phyloP scores from a whole-genome alignment of 225 moss, liverwort and hornwort species.

The Polytrichum formosum region DNA sequence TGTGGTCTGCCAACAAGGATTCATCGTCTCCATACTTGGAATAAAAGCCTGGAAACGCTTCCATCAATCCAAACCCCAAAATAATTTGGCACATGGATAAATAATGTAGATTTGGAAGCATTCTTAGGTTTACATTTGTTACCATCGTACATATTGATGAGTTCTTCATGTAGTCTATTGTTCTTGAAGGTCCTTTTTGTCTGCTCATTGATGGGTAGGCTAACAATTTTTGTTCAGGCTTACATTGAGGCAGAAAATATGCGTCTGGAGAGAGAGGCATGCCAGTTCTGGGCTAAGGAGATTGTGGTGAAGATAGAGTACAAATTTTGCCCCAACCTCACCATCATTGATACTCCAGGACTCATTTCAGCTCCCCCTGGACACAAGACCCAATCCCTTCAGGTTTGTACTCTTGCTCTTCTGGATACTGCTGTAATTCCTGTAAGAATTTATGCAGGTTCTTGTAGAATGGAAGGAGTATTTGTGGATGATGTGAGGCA shows the following conservation, averaged over 20 bases:
- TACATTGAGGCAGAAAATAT: slow-evolving; percentile 88
- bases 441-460: background rate
- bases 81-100: background rate
- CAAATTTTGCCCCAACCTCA: slow-evolving; percentile 92
- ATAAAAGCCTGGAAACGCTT: no score
- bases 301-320: slow-evolving; percentile 95
- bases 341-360: slow-evolving; percentile 94
- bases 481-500: no score
- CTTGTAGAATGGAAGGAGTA: no score
- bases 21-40: no score
- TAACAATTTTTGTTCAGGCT: slow-evolving; percentile 34
- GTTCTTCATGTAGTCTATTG: background rate
- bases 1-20: no score
- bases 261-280: slow-evolving; percentile 75
- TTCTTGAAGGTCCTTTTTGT: background rate
- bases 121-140: background rate
- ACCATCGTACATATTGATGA: background rate
- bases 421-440: background rate
- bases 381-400: slow-evolving; percentile 64
- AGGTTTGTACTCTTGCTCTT: slow-evolving; percentile 34
- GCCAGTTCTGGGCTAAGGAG: slow-evolving; percentile 85
- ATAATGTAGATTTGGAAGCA: background rate
- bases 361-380: slow-evolving; percentile 88
- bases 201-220: background rate
- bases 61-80: background rate